Evolutionary conservation across 345 rosid genomes (phyloP), one percentile per base, ranked within the genome.

Genomic region (Citrus hindsii): DNA sequence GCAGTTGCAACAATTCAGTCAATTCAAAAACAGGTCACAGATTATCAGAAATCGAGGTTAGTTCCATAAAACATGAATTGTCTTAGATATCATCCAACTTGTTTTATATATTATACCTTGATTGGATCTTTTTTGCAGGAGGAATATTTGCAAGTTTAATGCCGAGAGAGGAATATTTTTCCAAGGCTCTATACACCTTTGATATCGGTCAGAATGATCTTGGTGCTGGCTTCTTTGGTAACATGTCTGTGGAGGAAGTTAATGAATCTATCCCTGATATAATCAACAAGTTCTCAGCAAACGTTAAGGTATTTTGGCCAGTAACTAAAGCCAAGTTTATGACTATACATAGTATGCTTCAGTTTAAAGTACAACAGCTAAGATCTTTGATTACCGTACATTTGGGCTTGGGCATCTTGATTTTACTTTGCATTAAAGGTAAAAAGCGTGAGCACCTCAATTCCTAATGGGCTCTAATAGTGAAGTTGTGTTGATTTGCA

Each of bases 131-230:
- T 40, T 6, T 2, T 60, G 63, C 53, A 88, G 91, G 89, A 73
- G 80, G 86, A 66, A 56, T 74, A 61, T 65, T 73, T 8, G 78
- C 80, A 63, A 74, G 55, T 72, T 80, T 84, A 64, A 71, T 91
- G 82, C 92, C 94, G 0, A 74, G 79, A 25, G 84, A 79, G 32
- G 79, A 84, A 30, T 60, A 63, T 70, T 91, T 87, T 58, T 35
- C 77, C 7, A 70, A 78, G 58, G 95, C 90, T 62, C 75, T 86
- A 55, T 91, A 90, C 79, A 86, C 87, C 48, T 80, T 87, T 68
- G 94, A 90, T 70, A 89, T 90, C 10, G 94, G 92, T 46, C 94
- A 90, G 63, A 90, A 90, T 72, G 92, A 90, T 80, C 78, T 90
- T 32, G 84, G 75, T 8, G 83, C 67, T 21, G 88, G 81, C 30